Evolutionary conservation across 2,329 filamentous ascomycete genomes (phyloP), one percentile per base, ranked within the genome.

Genomic region (Endoconidiophora laricicola): DNA sequence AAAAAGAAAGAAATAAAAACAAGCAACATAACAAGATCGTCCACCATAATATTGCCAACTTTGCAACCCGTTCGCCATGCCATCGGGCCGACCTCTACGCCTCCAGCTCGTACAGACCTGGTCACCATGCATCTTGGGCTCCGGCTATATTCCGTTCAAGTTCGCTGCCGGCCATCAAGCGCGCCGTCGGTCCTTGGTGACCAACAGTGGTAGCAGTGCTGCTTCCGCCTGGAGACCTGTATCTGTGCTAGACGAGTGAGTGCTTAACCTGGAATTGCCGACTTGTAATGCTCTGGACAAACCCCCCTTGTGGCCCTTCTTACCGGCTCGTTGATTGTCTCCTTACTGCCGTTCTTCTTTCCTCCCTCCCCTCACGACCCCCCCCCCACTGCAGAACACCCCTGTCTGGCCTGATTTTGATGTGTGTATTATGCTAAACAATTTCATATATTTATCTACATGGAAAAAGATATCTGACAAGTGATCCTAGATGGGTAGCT

Each of bases 401-500:
- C 29, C 29, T 33, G 29, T 6, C 29, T 33, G 29, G 9, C 29
- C 29, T 33, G 29, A 33, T 12, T 3, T 33, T 33, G 6, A 33
- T 33, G 29, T 23, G 41, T 43, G 20, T 43, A 18, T 43, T 22
- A 14, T 43, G 18, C 20, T 23, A 23, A 23, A 43, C 20, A 43
- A 43, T 16, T 10, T 48, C 40, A 9, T 20, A 20, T n/a, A 40
- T 2, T 48, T 20, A 16, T 40, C 4, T 29, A 40, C 3, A 12
- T 12, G 29, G 20, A 6, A 22, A 24, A 54, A 49, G 52, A 51
- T 52, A 56, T 46, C 55, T 57, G 55, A 58, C 49, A 42, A 51
- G 42, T 56, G 50, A 36, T 44, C 52, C 41, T 58, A 94, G 87
- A 71, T 96, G 88, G 87, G 90, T 95, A 48, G 81, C 84, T 55